phyloP scores from a whole-genome alignment of 768 basidiomycete species.

The Amanita molliuscula region DNA sequence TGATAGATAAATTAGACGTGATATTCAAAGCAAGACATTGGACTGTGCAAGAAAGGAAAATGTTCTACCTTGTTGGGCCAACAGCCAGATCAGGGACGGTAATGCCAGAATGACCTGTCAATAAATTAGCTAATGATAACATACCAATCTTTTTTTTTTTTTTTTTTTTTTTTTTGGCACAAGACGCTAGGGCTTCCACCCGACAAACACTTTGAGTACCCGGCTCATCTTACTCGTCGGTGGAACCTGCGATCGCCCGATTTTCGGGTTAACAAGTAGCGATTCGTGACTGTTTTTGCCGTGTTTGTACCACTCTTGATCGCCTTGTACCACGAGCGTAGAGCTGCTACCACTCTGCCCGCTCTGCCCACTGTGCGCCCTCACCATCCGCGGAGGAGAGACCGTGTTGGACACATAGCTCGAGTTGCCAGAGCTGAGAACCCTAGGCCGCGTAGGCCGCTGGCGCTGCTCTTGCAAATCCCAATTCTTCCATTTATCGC shows the following conservation, averaged over 20 bases:
- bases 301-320: background rate
- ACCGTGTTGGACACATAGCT: background rate
- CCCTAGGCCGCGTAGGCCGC: conserved; percentile 1
- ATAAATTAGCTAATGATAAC: background rate
- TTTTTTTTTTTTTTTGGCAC: background rate
- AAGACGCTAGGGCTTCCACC: conserved; percentile 33
- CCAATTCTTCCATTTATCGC: conserved; percentile 47
- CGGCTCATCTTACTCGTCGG: conserved; percentile 38
- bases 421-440: background rate
- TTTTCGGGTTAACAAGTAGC: background rate
- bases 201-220: conserved; percentile 42
- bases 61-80: conserved; percentile 6
- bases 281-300: background rate
- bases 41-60: conserved; percentile 7
- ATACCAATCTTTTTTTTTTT: too few relatives aligned
- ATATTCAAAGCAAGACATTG: background rate
- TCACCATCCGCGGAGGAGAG: background rate
- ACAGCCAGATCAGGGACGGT: background rate
- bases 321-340: background rate
- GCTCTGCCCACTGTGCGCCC: background rate
- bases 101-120: conserved; percentile 5
- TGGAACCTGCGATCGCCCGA: conserved; percentile 10
- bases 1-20: background rate
- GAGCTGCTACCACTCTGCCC: background rate
- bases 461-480: conserved; percentile 26